These are phyloP conservation scores for Ochromonas danica DNA, from an alignment of 108 stramenopile genomes.

Conservation along the genomic window DNA sequence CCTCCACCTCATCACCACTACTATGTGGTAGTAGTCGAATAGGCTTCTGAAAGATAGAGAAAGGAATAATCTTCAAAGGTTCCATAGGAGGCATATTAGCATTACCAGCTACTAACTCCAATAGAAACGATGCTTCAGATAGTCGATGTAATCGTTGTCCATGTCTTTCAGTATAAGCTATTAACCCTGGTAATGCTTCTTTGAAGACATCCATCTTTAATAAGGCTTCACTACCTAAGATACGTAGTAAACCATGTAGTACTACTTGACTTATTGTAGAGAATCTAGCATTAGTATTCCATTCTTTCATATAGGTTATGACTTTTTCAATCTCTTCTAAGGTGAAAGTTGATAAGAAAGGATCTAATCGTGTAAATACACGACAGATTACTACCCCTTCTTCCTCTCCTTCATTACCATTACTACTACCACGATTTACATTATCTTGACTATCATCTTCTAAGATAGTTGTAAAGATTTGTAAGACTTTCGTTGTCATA, in stretches of 20 bases:
- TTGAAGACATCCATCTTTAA: background rate
- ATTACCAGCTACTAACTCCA: too few species aligned
- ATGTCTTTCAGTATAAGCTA: conserved; percentile 57
- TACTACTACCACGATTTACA: conserved; percentile 33
- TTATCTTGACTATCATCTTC: conserved; percentile 34
- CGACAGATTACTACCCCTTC: too few species aligned
- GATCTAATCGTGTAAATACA: background rate
- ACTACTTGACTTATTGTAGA: conserved; percentile 52
- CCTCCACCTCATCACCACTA: too few species aligned
- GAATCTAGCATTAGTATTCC: conserved; percentile 59
- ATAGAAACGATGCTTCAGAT: conserved; percentile 57
- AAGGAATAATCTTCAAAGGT: too few species aligned
- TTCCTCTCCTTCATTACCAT: background rate
- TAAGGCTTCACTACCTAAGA: conserved; percentile 31
- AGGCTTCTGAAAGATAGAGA: too few species aligned
- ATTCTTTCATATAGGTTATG: conserved; percentile 35
- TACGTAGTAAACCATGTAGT: conserved; percentile 42
- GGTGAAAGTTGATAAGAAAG: background rate
- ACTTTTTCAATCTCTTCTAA: conserved; percentile 4
- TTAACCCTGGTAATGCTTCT: background rate
- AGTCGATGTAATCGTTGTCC: conserved; percentile 56
- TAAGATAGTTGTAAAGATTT: conserved; percentile 43
- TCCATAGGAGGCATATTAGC: too few species aligned
- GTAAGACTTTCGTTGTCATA: conserved; percentile 42
- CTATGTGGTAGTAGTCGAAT: too few species aligned